phyloP scores from a whole-genome alignment of 805 yeast genomes.

The Yamadazyma philogaea region DNA sequence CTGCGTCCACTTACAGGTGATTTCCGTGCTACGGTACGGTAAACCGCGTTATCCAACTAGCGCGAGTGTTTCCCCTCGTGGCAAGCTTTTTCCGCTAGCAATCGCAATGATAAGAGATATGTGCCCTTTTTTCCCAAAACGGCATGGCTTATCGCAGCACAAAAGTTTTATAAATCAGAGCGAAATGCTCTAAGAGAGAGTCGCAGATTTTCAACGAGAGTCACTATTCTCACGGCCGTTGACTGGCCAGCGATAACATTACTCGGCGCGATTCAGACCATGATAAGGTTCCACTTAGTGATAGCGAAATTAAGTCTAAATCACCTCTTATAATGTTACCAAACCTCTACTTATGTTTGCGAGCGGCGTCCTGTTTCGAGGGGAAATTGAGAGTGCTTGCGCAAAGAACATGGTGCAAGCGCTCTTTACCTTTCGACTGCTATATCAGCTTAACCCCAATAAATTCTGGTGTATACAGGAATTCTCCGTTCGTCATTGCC shows the following conservation, averaged over 20 bases:
- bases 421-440: no score
- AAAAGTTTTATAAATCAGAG: no score
- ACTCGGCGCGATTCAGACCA: background rate
- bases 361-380: no score
- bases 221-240: constrained; percentile 4
- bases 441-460: background rate
- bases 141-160: background rate
- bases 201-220: constrained; percentile 17
- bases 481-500: background rate
- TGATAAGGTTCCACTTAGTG: no score
- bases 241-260: constrained; percentile 2
- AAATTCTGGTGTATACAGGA: background rate
- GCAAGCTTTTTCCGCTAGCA: no score
- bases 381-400: no score
- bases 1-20: background rate
- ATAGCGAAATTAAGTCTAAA: no score
- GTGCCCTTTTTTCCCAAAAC: background rate
- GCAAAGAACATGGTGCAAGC: no score
- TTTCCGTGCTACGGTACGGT: background rate
- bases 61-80: no score
- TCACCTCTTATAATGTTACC: no score
- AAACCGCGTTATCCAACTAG: no score
- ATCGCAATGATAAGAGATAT: background rate
- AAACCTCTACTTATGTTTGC: no score
- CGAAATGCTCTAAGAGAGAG: constrained; percentile 16